phyloP scores from a whole-genome alignment of 257 asterid species.

The Linderniella brevidens region DNA sequence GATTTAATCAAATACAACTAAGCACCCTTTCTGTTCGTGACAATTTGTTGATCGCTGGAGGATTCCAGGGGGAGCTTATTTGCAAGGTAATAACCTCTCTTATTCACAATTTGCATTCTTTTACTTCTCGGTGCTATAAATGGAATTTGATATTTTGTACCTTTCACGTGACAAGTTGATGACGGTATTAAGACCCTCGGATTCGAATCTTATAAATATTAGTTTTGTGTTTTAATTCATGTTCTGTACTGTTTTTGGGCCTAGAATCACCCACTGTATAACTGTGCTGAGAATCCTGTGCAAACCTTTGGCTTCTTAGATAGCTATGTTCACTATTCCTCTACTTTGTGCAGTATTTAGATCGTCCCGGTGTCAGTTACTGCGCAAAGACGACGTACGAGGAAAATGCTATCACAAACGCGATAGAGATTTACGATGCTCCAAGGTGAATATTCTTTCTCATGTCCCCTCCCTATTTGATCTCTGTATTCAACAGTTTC shows the following conservation, averaged over 20 bases:
- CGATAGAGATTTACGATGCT: constrained; percentile 27
- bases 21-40: constrained; percentile 39
- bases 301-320: constrained; percentile 1
- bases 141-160: no score
- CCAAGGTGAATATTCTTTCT: constrained; percentile 20
- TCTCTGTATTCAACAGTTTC: neutral
- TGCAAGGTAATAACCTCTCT: constrained; percentile 27
- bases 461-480: neutral
- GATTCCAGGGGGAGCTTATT: constrained; percentile 42
- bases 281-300: no score
- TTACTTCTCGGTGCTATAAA: no score
- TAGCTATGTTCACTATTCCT: no score
- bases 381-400: constrained; percentile 57
- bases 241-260: no score
- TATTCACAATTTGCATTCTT: neutral
- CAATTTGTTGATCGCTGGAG: constrained; percentile 36
- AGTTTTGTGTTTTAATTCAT: no score
- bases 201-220: no score
- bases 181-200: no score
- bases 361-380: constrained; percentile 48
- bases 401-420: constrained; percentile 41
- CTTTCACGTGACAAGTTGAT: no score
- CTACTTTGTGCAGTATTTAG: constrained; percentile 26
- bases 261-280: no score
- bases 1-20: constrained; percentile 35